A percentile compares a stretch with the other conserved stretches of the same genome.
Conservation (phyloP, 1,139 yeast genomes). For the Kodamaea suecica region DNA sequence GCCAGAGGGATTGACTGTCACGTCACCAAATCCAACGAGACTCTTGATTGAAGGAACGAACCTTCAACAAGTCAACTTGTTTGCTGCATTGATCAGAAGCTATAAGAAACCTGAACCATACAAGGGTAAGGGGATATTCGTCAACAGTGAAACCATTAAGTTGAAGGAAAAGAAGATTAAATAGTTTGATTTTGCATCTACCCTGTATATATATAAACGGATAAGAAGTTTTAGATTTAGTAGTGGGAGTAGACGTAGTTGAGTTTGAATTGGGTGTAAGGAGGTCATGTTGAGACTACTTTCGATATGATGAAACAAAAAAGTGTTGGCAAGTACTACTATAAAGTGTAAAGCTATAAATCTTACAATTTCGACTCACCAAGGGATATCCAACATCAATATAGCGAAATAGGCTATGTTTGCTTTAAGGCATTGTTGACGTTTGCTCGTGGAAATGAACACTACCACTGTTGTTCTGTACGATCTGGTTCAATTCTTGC, state of each 20-base stretch:
- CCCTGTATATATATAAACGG: conserved; percentile 1
- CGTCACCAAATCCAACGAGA: conserved; percentile 85
- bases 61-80: conserved; percentile 81
- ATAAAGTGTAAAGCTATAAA: no score
- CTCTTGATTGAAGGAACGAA: conserved; percentile 82
- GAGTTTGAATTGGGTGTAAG: no score
- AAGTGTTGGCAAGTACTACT: no score
- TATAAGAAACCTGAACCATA: conserved; percentile 97
- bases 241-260: not conserved
- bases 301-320: no score
- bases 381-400: no score
- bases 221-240: not conserved
- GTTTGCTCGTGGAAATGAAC: no score
- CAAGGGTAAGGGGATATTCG: conserved; percentile 96
- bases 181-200: conserved; percentile 29
- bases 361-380: no score
- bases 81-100: conserved; percentile 85
- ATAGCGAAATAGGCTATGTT: no score
- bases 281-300: no score
- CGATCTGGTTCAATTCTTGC: no score
- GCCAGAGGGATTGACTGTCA: conserved; percentile 73
- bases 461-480: no score
- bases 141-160: conserved; percentile 86
- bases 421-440: no score
- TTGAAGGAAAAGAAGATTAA: conserved; percentile 91